These are phyloP conservation scores for Trypanosoma brucei DNA, from an alignment of 208 protist genomes.

Conservation along the genomic window DNA sequence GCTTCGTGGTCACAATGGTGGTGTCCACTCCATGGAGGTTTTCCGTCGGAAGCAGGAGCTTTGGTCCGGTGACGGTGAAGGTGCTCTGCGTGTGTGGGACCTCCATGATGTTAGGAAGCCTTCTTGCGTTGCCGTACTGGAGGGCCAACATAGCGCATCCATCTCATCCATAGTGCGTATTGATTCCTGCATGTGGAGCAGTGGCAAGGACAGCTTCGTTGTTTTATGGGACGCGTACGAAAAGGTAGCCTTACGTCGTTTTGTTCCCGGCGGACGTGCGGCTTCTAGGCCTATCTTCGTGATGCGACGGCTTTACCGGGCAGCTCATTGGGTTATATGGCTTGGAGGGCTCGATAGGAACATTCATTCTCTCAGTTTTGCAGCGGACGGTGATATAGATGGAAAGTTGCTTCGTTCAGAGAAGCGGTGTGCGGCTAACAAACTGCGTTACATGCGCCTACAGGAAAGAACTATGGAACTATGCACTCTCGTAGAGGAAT, in stretches of 20 bases:
- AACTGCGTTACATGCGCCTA: neutral
- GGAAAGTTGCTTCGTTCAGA: conserved; percentile 1
- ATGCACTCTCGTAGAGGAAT: neutral
- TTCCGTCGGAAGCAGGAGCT: conserved; percentile 44
- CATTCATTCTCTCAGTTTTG: conserved; percentile 5
- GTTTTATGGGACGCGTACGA: conserved; percentile 24
- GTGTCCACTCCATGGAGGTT: conserved; percentile 33
- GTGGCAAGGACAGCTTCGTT: conserved; percentile 60
- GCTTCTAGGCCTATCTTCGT: conserved; percentile 4
- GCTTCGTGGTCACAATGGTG: conserved; percentile 30
- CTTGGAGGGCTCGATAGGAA: conserved; percentile 9
- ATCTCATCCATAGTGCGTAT: conserved; percentile 45
- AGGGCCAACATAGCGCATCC: conserved; percentile 38
- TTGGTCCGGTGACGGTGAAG: conserved; percentile 60
- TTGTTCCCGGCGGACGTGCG: conserved; percentile 2
- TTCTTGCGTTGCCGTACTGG: conserved; percentile 28
- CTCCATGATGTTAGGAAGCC: conserved; percentile 10
- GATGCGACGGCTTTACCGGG: conserved; percentile 16
- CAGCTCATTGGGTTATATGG: conserved; percentile 18
- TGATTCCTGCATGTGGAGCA: conserved; percentile 61
- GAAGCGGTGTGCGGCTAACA: neutral
- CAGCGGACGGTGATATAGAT: conserved; percentile 5
- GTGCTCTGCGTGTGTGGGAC: conserved; percentile 55
- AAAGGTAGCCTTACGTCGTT: neutral
- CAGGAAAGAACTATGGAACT: conserved; percentile 1